These are phyloP conservation scores for Lipomyces orientalis DNA, from an alignment of 805 yeast genomes.

Conservation along the genomic window DNA sequence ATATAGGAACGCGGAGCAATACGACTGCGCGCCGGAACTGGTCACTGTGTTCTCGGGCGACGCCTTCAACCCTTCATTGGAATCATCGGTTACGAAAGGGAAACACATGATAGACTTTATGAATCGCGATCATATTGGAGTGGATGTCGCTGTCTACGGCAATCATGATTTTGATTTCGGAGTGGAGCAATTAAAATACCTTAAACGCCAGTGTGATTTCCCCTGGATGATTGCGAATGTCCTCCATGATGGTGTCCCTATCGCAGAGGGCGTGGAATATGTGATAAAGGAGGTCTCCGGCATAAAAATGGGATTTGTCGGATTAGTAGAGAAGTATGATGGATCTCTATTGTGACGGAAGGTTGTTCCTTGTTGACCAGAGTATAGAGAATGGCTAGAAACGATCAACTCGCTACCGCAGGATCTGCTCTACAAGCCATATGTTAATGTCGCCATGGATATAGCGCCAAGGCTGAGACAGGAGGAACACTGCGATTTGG, in stretches of 20 bases:
- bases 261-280: slow-evolving; percentile 32
- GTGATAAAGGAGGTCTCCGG: slow-evolving; percentile 25
- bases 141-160: slow-evolving; percentile 39
- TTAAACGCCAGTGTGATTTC: slow-evolving; percentile 33
- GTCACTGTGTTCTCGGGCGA: slow-evolving; percentile 40
- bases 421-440: slow-evolving; percentile 27
- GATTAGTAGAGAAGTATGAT: slow-evolving; percentile 34
- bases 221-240: slow-evolving; percentile 39
- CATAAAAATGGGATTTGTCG: slow-evolving; percentile 34
- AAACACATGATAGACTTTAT: slow-evolving; percentile 36
- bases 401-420: slow-evolving; percentile 35
- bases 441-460: slow-evolving; percentile 25
- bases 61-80: slow-evolving; percentile 39
- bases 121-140: slow-evolving; percentile 25
- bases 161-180: slow-evolving; percentile 41
- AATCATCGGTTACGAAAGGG: slow-evolving; percentile 37
- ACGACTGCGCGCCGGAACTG: slow-evolving; percentile 29
- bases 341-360: neutral
- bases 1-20: slow-evolving; percentile 23
- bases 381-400: slow-evolving; percentile 39
- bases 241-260: slow-evolving; percentile 15
- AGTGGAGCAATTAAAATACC: slow-evolving; percentile 30
- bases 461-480: slow-evolving; percentile 28
- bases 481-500: slow-evolving; percentile 35
- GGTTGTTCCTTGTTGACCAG: neutral